Percentiles rank a stretch among this genome's conserved stretches.
These are phyloP conservation scores for Quercus aquifolioides DNA, from an alignment of 306 rosid genomes.

Conservation along the genomic window DNA sequence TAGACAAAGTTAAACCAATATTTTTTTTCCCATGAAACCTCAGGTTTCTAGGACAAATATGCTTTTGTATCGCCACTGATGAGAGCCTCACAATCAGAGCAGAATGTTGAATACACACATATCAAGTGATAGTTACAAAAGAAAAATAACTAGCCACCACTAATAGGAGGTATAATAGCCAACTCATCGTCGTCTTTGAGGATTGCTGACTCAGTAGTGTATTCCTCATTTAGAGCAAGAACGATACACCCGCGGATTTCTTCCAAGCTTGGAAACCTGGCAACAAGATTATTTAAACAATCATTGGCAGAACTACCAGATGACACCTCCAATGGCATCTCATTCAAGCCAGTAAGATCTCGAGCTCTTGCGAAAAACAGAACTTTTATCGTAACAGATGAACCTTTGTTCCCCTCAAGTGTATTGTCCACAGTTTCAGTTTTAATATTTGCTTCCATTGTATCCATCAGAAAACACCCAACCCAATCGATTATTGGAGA, in stretches of 20 bases:
- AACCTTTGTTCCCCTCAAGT: constrained; percentile 5
- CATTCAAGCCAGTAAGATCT: constrained; percentile 65
- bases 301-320: constrained; percentile 68
- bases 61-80: too few species aligned
- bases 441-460: constrained; percentile 24
- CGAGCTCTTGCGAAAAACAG: constrained; percentile 90
- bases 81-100: too few species aligned
- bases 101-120: too few species aligned
- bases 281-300: constrained; percentile 60
- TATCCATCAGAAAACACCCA: background rate
- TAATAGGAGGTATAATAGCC: constrained; percentile 70
- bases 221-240: constrained; percentile 84
- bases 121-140: too few species aligned
- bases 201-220: constrained; percentile 47
- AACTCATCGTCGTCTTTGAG: constrained; percentile 72
- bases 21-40: too few species aligned
- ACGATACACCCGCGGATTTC: constrained; percentile 75
- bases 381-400: constrained; percentile 56
- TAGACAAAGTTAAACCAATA: too few species aligned
- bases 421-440: constrained; percentile 12
- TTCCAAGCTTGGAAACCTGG: constrained; percentile 36
- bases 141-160: constrained; percentile 54
- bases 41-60: too few species aligned
- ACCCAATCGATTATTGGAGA: constrained; percentile 2
- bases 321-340: constrained; percentile 61